Evolutionary conservation across 306 rosid genomes (phyloP).

Genomic region (Fragaria nilgerrensis): DNA sequence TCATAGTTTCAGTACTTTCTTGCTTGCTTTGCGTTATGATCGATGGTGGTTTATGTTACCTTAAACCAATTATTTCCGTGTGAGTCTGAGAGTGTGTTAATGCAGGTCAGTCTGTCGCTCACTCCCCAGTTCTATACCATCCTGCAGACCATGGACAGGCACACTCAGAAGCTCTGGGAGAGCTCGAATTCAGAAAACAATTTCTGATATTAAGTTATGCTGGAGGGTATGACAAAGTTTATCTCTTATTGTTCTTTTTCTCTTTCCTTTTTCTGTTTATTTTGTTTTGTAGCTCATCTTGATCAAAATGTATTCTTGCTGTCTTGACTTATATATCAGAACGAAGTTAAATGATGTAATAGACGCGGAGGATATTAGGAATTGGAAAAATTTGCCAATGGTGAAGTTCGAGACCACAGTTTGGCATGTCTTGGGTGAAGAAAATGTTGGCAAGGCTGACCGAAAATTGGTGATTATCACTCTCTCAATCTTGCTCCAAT

Average conservation of each 20-base stretch:
- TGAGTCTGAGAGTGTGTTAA: neutral
- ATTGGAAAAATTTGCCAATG: constrained; percentile 44
- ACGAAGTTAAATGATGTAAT: constrained; percentile 12
- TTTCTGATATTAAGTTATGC: constrained; percentile 57
- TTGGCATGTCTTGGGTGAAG: constrained; percentile 49
- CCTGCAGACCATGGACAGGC: constrained; percentile 10
- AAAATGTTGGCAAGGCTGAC: constrained; percentile 6
- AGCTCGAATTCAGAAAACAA: constrained; percentile 65
- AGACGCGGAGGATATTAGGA: constrained; percentile 37
- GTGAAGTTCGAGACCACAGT: constrained; percentile 37
- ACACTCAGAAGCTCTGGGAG: constrained; percentile 53
- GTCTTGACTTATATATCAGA: neutral
- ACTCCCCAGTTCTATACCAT: neutral
- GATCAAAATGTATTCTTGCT: neutral
- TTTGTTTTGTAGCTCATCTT: neutral
- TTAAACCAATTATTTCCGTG: neutral
- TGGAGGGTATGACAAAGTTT: constrained; percentile 43
- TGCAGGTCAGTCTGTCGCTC: constrained; percentile 4
- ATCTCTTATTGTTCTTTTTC: neutral
- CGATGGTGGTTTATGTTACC: neutral
- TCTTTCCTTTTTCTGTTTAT: neutral
- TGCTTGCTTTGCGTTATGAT: neutral
- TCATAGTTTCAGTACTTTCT: neutral
- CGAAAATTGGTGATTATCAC: constrained; percentile 48
- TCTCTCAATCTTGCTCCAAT: neutral